Percentiles rank a stretch among this genome's conserved stretches.
Conservation (phyloP, 2,329 filamentous ascomycete species). For the Fusarium coicis region DNA sequence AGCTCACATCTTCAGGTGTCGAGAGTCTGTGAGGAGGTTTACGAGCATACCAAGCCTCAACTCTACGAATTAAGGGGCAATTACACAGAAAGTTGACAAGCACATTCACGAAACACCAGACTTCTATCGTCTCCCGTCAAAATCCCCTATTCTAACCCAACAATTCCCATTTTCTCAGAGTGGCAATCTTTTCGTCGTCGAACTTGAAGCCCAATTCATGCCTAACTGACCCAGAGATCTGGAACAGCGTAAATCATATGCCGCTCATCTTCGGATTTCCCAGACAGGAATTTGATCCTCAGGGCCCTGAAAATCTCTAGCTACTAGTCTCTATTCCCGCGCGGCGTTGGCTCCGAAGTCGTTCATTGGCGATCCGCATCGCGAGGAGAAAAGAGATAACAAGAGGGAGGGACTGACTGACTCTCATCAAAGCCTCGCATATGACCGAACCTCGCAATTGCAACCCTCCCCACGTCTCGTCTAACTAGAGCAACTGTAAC, state of each 20-base stretch:
- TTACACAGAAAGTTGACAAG: not conserved
- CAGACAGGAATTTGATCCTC: constrained; percentile 32
- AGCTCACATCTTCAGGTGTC: not conserved
- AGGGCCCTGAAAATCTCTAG: constrained; percentile 3
- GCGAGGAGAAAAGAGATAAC: constrained; percentile 24
- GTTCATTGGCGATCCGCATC: not conserved
- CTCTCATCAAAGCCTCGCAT: not conserved
- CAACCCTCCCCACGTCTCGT: constrained; percentile 4
- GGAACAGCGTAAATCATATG: constrained; percentile 19
- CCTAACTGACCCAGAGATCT: constrained; percentile 34
- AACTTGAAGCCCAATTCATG: constrained; percentile 19
- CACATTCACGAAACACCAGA: not conserved
- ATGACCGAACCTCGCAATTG: constrained; percentile 5
- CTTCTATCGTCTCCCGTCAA: not conserved
- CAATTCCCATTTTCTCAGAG: not conserved
- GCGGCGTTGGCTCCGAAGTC: not conserved
- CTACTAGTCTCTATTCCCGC: constrained; percentile 4
- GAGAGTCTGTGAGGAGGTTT: not conserved
- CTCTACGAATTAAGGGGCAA: constrained; percentile 12
- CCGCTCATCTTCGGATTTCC: constrained; percentile 20
- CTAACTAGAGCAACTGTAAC: not conserved
- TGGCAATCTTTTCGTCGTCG: not conserved
- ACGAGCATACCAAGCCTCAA: not conserved
- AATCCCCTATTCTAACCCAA: not conserved
- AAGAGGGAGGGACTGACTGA: not conserved